Conservation (phyloP, 106 monocot species). For the Xerophyta viscosa region DNA sequence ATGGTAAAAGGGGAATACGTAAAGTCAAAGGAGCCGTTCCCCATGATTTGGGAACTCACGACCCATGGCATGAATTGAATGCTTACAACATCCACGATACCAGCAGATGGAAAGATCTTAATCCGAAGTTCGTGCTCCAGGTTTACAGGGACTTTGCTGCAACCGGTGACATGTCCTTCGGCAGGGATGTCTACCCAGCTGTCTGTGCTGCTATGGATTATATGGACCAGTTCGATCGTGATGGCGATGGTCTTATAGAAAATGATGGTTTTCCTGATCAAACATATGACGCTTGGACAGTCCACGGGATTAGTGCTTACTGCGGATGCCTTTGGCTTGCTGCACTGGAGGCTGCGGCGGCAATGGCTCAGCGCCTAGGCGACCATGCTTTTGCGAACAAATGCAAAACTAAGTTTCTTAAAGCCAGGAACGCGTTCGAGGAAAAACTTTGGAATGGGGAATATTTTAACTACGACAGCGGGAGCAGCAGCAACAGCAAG, state of each 20-base stretch:
- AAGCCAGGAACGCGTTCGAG: constrained; percentile 63
- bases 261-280: constrained; percentile 99
- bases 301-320: constrained; percentile 91
- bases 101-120: constrained; percentile 98
- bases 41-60: constrained; percentile 95
- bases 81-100: constrained; percentile 97
- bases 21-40: constrained; percentile 93
- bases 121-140: constrained; percentile 97
- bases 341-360: constrained; percentile 75
- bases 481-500: constrained; percentile 61
- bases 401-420: constrained; percentile 60
- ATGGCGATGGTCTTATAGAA: constrained; percentile 92
- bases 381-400: constrained; percentile 69
- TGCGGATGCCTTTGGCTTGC: constrained; percentile 95
- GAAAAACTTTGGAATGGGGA: constrained; percentile 91
- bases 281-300: constrained; percentile 98
- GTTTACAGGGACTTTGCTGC: constrained; percentile 96
- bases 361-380: constrained; percentile 83
- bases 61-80: constrained; percentile 99
- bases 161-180: constrained; percentile 84
- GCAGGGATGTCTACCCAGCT: constrained; percentile 82
- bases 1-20: constrained; percentile 77
- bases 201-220: constrained; percentile 90
- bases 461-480: constrained; percentile 95
- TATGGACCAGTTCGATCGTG: constrained; percentile 97